Percentiles rank a stretch among this genome's conserved stretches.
These are phyloP conservation scores for Pinus tabuliformis DNA, from an alignment of 75 land plant genomes.

Conservation along the genomic window DNA sequence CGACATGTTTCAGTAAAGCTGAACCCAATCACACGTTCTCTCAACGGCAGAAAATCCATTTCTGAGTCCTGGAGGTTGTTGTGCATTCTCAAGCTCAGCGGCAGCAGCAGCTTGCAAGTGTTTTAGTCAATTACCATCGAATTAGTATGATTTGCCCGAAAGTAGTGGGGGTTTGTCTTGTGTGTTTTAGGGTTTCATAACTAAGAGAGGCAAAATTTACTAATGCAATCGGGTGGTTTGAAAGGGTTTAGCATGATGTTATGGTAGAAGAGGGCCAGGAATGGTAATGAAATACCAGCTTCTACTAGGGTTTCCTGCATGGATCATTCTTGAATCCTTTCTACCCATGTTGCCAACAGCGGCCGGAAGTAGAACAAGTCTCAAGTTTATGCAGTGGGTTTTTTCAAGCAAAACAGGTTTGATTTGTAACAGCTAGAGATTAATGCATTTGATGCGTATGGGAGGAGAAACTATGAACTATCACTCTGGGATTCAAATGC, in stretches of 20 bases:
- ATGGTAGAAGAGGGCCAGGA: background rate
- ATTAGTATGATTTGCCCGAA: conserved; percentile 8
- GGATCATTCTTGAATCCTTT: background rate
- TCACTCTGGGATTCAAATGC: conserved; percentile 7
- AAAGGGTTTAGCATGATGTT: background rate
- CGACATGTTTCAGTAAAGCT: conserved; percentile 5
- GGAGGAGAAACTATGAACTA: conserved; percentile 9
- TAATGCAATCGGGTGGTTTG: background rate
- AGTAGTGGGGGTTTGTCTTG: conserved; percentile 4
- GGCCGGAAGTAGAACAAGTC: background rate
- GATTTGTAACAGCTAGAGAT: background rate
- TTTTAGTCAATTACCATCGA: background rate
- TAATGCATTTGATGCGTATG: background rate
- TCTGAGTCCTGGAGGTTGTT: background rate
- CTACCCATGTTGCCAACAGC: background rate
- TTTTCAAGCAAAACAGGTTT: background rate
- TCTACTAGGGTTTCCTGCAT: conserved; percentile 3
- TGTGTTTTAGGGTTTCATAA: background rate
- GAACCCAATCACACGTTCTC: conserved; percentile 1
- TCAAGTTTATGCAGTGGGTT: conserved; percentile 1
- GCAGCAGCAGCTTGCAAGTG: background rate
- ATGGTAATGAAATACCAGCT: conserved; percentile 7
- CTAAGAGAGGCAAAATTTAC: background rate
- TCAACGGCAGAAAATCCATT: background rate
- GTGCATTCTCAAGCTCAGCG: background rate